phyloP scores from a whole-genome alignment of 345 rosid species.

The Hibiscus mutabilis region DNA sequence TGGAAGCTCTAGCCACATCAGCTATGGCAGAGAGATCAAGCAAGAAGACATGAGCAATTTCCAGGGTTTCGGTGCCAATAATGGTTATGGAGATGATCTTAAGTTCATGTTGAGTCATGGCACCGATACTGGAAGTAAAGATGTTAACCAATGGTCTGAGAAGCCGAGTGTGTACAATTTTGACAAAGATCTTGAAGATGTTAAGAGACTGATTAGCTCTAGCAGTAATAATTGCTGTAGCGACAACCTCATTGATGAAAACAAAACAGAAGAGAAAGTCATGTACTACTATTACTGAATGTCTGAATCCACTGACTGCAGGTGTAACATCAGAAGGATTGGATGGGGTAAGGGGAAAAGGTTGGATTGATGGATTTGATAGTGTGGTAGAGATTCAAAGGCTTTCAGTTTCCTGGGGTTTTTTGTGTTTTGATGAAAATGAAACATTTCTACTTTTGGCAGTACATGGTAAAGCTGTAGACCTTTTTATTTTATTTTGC shows the following conservation, averaged over 20 bases:
- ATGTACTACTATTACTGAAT: conserved; percentile 40
- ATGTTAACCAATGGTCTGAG: background rate
- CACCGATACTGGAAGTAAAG: background rate
- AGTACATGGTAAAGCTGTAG: conserved; percentile 24
- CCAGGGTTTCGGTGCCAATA: background rate
- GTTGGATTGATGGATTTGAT: background rate
- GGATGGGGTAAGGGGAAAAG: conserved; percentile 38
- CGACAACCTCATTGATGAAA: conserved; percentile 35
- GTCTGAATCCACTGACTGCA: conserved; percentile 36
- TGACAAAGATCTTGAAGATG: conserved; percentile 27
- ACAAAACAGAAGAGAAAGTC: conserved; percentile 24
- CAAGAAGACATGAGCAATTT: background rate
- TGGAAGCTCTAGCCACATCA: conserved; percentile 40
- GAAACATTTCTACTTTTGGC: conserved; percentile 37
- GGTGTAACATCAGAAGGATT: conserved; percentile 24
- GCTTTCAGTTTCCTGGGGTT: conserved; percentile 30
- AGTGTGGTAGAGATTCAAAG: background rate
- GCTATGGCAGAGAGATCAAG: background rate
- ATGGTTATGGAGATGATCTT: background rate
- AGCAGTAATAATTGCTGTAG: conserved; percentile 18
- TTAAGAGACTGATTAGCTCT: conserved; percentile 53
- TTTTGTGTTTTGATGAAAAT: conserved; percentile 27
- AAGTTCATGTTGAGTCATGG: background rate
- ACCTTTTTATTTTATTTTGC: conserved; percentile 10
- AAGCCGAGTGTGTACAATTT: background rate